phyloP scores from a whole-genome alignment of 2,329 filamentous ascomycete species.

The Colletotrichum musae region DNA sequence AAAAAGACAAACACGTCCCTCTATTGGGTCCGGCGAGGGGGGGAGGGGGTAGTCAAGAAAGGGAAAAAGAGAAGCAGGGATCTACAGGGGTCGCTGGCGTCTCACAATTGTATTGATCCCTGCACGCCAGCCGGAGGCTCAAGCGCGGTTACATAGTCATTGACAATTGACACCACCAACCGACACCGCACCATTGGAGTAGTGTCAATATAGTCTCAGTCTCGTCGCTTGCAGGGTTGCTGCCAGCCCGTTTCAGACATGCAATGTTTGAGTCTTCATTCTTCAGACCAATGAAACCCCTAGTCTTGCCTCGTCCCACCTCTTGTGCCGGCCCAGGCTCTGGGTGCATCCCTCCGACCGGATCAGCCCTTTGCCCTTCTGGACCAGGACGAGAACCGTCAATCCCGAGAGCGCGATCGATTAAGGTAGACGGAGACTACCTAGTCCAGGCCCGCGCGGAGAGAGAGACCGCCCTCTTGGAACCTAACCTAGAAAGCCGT shows the following conservation, averaged over 20 bases:
- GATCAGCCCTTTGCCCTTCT: constrained; percentile 8
- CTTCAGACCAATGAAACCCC: constrained; percentile 37
- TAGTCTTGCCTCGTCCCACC: constrained; percentile 29
- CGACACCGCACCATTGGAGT: neutral
- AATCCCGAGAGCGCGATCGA: neutral
- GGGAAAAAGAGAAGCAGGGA: constrained; percentile 17
- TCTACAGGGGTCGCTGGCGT: constrained; percentile 31
- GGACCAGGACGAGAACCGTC: neutral
- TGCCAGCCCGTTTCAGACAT: constrained; percentile 34
- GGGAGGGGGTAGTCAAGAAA: neutral
- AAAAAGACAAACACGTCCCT: neutral
- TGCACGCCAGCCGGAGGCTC: constrained; percentile 39
- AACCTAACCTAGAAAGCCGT: neutral
- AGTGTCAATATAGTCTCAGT: neutral
- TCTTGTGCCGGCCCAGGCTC: constrained; percentile 17
- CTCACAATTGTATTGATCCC: constrained; percentile 40
- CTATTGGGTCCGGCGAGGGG: neutral
- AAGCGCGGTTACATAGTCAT: constrained; percentile 23
- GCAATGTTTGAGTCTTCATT: constrained; percentile 36
- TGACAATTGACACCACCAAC: neutral
- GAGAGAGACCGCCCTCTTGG: neutral
- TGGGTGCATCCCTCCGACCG: constrained; percentile 13
- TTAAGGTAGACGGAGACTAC: constrained; percentile 13
- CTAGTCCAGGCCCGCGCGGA: neutral
- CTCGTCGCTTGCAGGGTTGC: constrained; percentile 26